Evolutionary conservation across 352 stramenopile genomes (phyloP), one percentile per base, ranked within the genome.

Genomic region (Aphanomyces stellatus): DNA sequence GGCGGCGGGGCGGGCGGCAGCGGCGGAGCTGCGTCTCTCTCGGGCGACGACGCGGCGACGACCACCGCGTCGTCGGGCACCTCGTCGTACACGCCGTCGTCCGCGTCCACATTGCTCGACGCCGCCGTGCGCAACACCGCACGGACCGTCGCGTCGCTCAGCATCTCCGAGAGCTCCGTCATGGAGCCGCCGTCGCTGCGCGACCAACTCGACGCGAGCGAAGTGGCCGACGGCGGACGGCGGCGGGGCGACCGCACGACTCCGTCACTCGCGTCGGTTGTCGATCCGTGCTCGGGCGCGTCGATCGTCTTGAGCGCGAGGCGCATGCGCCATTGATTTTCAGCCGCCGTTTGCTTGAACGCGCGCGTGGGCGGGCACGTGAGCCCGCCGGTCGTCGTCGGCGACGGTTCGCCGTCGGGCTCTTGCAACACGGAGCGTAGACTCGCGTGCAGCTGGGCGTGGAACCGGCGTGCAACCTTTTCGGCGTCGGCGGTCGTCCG

Each of bases 301-400:
- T 57, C 22, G 11, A 67, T 57, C 10, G 65, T 71, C 51, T 91
- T 93, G 28, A 93, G 59, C 2, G 74, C 70, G 34, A 94, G 70
- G 27, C 84, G 78, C 82, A 94, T 94, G 7, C 85, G 82, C n/a
- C 81, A 74, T 5, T 59, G 74, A 67, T 90, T 92, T 56, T 94
- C 85, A 40, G 73, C 76, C 0, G 78, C 85, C 43, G 80, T 74
- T 17, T 92, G 76, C 65, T 94, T 92, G 63, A 78, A 71, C 17
- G 88, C n/a, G 42, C 11, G 25, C 13, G n/a, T 0, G 19, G 42
- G 19, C 8, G 42, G 25, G 8, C 6, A 24, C 42, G 25, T 22
- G 8, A 51, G 37, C 13, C 46, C 17, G 24, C 19, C 22, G 19
- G 24, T 30, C 46, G 19, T 22, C 19, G 25, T 15, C 11, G 46